Base-by-base conservation (phyloP, 768 basidiomycete species). In the Porpolomopsis calyptriformis region DNA sequence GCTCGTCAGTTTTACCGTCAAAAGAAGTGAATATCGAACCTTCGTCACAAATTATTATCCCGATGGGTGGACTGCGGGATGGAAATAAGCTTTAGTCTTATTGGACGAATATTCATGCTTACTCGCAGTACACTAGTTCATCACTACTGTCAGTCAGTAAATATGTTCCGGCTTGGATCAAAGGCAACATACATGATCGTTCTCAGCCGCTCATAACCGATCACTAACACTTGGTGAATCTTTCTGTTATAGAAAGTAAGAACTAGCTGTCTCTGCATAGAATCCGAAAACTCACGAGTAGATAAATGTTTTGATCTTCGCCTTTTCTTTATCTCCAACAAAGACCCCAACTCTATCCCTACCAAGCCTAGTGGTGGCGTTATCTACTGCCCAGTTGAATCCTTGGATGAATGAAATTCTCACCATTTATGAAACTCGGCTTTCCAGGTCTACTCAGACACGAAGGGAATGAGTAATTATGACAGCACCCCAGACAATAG, bases 41-140 rank as follows among this genome's bases (percentile, higher is more conserved):
- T 76, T 99, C 96, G 57, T 99, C 96, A 54, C 94, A 98, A 18
- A 99, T 71, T 50, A 99, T 84, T 3, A 99, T 66, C 6, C 88
- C 96, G 51, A 99, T 87, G 1, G 88, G 85, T 16, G 94, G 94
- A 41, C 87, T 89, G 51, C 5, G 29, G 19, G 37, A 16, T 29
- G 26, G 47, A 19, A 38, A 4, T 51, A 22, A 46, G 45, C 24
- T 50, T 4, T 48, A 31, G 10, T 37, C 38, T 4, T 1, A 12
- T 4, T 11, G 23, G 5, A 25, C 37, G 23, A 10, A 19, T 20
- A 20, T 43, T 2, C 0, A 12, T 42, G 49, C 79, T 56, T 58
- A 82, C 84, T 74, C 66, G 79, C 82, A 83, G 49, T 68, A 77
- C 10, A 71, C 62, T 40, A 85, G 61, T 36, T 83, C 77, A 3